Conservation (phyloP, 2,329 filamentous ascomycete genomes). For the Paracoccidioides brasiliensis region DNA sequence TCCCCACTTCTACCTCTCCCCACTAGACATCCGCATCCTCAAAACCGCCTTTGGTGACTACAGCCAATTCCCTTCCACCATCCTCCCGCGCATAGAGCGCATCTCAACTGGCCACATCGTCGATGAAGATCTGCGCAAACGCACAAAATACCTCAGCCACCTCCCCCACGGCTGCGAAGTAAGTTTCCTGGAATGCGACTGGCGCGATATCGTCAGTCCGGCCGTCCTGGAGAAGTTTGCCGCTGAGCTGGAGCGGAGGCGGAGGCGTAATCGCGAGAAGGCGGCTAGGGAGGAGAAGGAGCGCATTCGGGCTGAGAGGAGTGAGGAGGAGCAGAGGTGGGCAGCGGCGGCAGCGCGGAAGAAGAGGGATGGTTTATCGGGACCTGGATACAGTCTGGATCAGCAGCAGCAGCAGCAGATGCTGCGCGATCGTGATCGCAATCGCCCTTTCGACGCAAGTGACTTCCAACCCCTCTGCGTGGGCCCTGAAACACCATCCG, state of each 20-base stretch:
- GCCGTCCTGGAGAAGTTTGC: conserved; percentile 64
- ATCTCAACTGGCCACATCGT: conserved; percentile 79
- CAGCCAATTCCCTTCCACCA: conserved; percentile 66
- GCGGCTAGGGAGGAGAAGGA: conserved; percentile 78
- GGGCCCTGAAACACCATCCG: too few species aligned
- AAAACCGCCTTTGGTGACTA: conserved; percentile 82
- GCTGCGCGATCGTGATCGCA: conserved; percentile 32
- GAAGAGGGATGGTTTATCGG: too few species aligned
- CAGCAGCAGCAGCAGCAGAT: too few species aligned
- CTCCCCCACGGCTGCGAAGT: conserved; percentile 84
- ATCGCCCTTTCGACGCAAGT: conserved; percentile 41
- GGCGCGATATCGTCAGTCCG: conserved; percentile 73
- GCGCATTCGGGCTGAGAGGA: conserved; percentile 63
- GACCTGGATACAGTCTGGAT: too few species aligned
- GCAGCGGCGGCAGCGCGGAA: conserved; percentile 38
- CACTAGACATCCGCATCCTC: conserved; percentile 81
- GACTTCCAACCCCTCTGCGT: conserved; percentile 53
- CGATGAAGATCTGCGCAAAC: conserved; percentile 69
- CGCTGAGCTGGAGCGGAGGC: conserved; percentile 61
- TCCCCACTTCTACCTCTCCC: conserved; percentile 78
- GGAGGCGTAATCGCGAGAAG: conserved; percentile 70
- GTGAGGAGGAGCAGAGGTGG: conserved; percentile 57
- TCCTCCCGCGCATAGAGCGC: conserved; percentile 76
- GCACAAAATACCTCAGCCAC: conserved; percentile 76
- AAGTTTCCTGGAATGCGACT: conserved; percentile 84